Evolutionary conservation across 2,329 filamentous ascomycete species (phyloP).

Genomic region (Metarhizium robertsii): DNA sequence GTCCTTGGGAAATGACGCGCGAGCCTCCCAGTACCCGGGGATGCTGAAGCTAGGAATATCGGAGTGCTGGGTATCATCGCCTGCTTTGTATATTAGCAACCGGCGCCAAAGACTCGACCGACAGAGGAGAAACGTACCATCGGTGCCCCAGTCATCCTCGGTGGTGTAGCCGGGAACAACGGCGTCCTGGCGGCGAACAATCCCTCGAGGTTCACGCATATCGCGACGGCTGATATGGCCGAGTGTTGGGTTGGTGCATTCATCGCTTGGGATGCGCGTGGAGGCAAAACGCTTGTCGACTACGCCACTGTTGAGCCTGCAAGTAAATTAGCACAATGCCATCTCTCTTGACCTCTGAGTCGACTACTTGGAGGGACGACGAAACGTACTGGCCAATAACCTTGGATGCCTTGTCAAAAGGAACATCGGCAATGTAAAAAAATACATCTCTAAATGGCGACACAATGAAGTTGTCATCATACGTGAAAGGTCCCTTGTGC

Average conservation of each 20-base stretch:
- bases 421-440: constrained; percentile 42
- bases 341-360: background rate
- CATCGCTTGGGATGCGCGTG: constrained; percentile 28
- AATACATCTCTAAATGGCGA: constrained; percentile 46
- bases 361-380: background rate
- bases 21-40: constrained; percentile 40
- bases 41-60: constrained; percentile 35
- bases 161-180: constrained; percentile 43
- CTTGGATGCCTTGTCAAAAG: constrained; percentile 31
- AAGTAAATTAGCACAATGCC: background rate
- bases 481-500: constrained; percentile 53
- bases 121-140: constrained; percentile 15
- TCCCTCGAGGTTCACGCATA: constrained; percentile 21
- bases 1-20: constrained; percentile 35
- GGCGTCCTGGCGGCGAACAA: constrained; percentile 39
- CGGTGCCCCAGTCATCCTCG: constrained; percentile 45
- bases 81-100: constrained; percentile 10
- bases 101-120: background rate
- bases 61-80: constrained; percentile 46
- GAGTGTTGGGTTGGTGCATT: constrained; percentile 37
- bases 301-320: constrained; percentile 32
- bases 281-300: constrained; percentile 25
- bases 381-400: constrained; percentile 18
- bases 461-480: constrained; percentile 42
- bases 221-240: constrained; percentile 13